Conservation (phyloP, 2,329 filamentous ascomycete species). For the Penicillium polonicum region DNA sequence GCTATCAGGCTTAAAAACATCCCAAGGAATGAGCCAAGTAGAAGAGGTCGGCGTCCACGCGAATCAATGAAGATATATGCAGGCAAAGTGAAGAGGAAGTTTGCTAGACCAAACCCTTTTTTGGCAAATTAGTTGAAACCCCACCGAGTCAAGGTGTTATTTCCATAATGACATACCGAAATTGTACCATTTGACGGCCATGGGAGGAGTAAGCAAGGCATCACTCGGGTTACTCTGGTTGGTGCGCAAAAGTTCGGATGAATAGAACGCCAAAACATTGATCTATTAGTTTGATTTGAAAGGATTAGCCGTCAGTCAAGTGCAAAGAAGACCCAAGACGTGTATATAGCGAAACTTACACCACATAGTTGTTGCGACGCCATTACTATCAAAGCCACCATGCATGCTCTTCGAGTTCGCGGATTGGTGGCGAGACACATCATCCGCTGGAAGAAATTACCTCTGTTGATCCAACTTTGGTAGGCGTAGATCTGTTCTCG, state of each 20-base stretch:
- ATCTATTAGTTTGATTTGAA: background rate
- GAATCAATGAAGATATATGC: background rate
- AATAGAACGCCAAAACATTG: conserved; percentile 1
- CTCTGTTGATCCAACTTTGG: background rate
- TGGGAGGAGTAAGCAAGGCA: background rate
- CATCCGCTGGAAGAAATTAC: background rate
- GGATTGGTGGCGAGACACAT: background rate
- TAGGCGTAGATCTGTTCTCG: background rate
- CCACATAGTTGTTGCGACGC: conserved; percentile 1
- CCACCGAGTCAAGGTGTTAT: background rate
- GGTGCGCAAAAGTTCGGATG: background rate
- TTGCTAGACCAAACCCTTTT: background rate
- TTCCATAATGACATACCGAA: background rate
- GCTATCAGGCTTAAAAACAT: background rate
- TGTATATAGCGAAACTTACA: background rate
- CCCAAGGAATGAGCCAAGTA: background rate
- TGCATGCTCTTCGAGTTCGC: background rate
- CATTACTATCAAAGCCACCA: background rate
- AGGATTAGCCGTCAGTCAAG: background rate
- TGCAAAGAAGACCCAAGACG: background rate
- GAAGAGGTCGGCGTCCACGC: background rate
- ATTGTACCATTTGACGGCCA: background rate
- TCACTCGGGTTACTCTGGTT: background rate
- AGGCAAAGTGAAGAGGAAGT: background rate
- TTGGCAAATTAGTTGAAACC: background rate